These are phyloP conservation scores for Penicillium coprophilum DNA, from an alignment of 495 filamentous ascomycete species.

Conservation along the genomic window DNA sequence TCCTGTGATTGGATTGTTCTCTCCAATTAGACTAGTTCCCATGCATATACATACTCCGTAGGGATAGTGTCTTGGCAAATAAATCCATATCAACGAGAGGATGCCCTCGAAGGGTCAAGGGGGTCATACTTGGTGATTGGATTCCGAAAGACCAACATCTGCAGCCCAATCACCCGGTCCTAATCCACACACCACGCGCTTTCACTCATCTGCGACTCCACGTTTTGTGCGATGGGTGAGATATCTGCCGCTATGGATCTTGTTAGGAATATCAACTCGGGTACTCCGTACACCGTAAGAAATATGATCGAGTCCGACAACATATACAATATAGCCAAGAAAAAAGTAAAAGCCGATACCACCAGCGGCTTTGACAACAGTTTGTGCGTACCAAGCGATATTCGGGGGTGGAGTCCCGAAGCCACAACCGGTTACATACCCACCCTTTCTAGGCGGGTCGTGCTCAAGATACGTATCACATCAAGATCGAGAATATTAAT, in stretches of 20 bases:
- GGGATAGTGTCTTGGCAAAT: neutral
- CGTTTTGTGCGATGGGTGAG: neutral
- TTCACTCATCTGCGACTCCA: neutral
- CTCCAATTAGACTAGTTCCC: neutral
- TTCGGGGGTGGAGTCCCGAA: slow-evolving; percentile 23
- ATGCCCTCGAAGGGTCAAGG: neutral
- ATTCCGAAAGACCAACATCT: neutral
- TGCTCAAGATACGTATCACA: slow-evolving; percentile 7
- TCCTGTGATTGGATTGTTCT: neutral
- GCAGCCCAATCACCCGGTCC: neutral
- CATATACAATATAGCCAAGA: neutral
- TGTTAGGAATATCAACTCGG: neutral
- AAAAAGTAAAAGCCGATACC: neutral
- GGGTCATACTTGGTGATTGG: neutral
- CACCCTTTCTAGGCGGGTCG: slow-evolving; percentile 8
- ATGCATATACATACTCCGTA: neutral
- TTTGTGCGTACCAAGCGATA: slow-evolving; percentile 17
- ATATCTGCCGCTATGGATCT: neutral
- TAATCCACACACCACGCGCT: neutral
- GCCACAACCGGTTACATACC: slow-evolving; percentile 24
- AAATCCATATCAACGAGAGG: too few species aligned
- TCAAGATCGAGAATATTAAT: neutral
- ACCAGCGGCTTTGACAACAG: neutral
- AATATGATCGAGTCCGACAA: neutral
- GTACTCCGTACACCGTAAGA: neutral